Base-by-base conservation (phyloP, 2,329 filamentous ascomycete species). In the Xylaria multiplex region DNA sequence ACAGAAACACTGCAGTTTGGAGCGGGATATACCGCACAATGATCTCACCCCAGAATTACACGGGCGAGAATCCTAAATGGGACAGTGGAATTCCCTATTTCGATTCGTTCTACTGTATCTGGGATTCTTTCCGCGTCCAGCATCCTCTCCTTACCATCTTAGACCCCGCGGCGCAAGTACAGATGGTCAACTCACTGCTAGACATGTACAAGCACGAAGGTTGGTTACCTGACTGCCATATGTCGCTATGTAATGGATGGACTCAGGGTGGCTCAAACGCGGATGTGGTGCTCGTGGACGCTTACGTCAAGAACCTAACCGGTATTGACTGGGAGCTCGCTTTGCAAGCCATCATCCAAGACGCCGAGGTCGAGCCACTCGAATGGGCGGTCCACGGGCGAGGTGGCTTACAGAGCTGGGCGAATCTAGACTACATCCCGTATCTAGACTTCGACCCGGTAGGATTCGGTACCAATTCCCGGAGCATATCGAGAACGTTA, bases 201-300 rank as follows among this genome's bases (percentile, higher is more conserved):
- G 88, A 91, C 69, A 90, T 86, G 11, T 91, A 91, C 72, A 79
- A 82, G 53, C 83, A 90, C 73, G 84, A 89, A 73, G 89, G 89
- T 1, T 90, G 86, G 78, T 77, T 91, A 11, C 90, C 89, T 0
- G 90, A 91, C 75, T 91, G 88, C 72, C 85, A 88, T 61, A 91
- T 91, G 88, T 87, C 84, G 19, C 80, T 90, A 1, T 89, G 85
- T 76, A 88, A 89, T 73, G 89, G 89, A 1, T 89, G 84, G 77
- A 90, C 88, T 0, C 88, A 91, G 74, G 89, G 89, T 5, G 89
- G 89, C 1, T 90, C 87, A 0, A 90, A 91, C 66, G 86, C 88
- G 1, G 88, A 91, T 70, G 82, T 89, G 3, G 83, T 91, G 0
- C 80, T 91, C 1, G 85, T 83, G 0, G 88, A 91, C 69, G 84